Evolutionary conservation across 2,329 filamentous ascomycete genomes (phyloP), one percentile per base, ranked within the genome.

Genomic region (Nemania diffusa): DNA sequence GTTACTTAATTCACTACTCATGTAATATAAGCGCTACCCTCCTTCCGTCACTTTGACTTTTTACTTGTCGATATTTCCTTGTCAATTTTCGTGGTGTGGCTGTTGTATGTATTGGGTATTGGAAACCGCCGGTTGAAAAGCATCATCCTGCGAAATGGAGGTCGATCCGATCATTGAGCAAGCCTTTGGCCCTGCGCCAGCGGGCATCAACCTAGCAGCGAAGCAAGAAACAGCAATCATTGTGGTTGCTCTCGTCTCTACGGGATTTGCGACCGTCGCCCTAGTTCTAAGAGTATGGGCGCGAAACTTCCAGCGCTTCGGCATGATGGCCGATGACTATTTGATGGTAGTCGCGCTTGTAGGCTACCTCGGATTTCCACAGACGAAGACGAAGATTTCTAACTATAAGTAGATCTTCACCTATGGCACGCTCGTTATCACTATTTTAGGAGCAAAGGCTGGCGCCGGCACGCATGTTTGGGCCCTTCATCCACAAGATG

Each of bases 391-490:
- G 17, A 34, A 34, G 34, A 17, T 29, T 24, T 46, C 64, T 69
- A 32, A 60, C 46, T 13, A 37, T 13, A 62, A 17, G 13, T 27
- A 72, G 69, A 42, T 69, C 27, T 68, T 72, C 58, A 67, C 69
- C 22, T 67, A 70, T 48, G 70, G 73, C 52, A 72, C 67, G 50
- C 57, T 71, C n/a, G 67, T 61, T 15, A 69, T 73, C 58, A 72
- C 69, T 5, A 69, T 73, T 7, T 32, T 72, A 5, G 72, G 72
- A 56, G 73, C 68, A 51, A 59, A 67, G 29, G 63, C 68, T 40
- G 73, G 72, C 48, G 73, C 72, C n/a, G 73, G 73, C 17, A 61
- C 24, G 42, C 73, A 72, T 57, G 50, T 74, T n/a, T 74, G 72
- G 73, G 59, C 69, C 34, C 42, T 70, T 3, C 32, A 67, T 37